Percentiles rank a stretch among this genome's conserved stretches.
phyloP scores from a whole-genome alignment of 257 asterid species.

The Cordia subcordata region DNA sequence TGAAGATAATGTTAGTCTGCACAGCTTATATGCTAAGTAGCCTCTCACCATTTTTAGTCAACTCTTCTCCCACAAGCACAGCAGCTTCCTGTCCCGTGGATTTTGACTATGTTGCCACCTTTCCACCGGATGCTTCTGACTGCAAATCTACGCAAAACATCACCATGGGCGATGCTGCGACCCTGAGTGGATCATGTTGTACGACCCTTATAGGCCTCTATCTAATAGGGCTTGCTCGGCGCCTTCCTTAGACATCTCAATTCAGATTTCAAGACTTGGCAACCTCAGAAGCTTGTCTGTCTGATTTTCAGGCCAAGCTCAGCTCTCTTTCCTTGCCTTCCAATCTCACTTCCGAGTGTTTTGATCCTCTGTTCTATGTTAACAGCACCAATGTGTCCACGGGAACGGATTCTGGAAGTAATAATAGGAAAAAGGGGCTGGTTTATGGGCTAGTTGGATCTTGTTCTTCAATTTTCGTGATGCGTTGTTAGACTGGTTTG shows the following conservation, averaged over 20 bases:
- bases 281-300: slow-evolving; percentile 47
- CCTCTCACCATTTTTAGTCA: slow-evolving; percentile 5
- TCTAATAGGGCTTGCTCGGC: slow-evolving; percentile 43
- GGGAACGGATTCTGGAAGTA: slow-evolving; percentile 3
- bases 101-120: slow-evolving; percentile 36
- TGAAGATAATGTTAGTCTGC: not conserved
- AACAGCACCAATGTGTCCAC: slow-evolving; percentile 35
- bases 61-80: no score
- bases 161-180: not conserved
- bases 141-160: slow-evolving; percentile 20
- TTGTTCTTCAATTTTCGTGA: slow-evolving; percentile 23
- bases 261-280: slow-evolving; percentile 44
- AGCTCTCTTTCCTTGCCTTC: slow-evolving; percentile 25
- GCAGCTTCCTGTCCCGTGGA: slow-evolving; percentile 40
- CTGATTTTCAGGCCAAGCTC: slow-evolving; percentile 43
- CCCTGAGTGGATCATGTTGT: slow-evolving; percentile 37
- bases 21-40: no score
- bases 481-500: slow-evolving; percentile 19
- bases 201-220: slow-evolving; percentile 58
- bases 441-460: slow-evolving; percentile 32
- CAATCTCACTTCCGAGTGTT: slow-evolving; percentile 36
- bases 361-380: slow-evolving; percentile 35
- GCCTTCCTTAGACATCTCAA: slow-evolving; percentile 35
- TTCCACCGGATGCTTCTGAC: slow-evolving; percentile 56
- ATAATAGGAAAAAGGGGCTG: slow-evolving; percentile 10